Base-by-base conservation (phyloP, 2,329 filamentous ascomycete genomes). In the Ophiognomonia clavigignenti-juglandacearum region DNA sequence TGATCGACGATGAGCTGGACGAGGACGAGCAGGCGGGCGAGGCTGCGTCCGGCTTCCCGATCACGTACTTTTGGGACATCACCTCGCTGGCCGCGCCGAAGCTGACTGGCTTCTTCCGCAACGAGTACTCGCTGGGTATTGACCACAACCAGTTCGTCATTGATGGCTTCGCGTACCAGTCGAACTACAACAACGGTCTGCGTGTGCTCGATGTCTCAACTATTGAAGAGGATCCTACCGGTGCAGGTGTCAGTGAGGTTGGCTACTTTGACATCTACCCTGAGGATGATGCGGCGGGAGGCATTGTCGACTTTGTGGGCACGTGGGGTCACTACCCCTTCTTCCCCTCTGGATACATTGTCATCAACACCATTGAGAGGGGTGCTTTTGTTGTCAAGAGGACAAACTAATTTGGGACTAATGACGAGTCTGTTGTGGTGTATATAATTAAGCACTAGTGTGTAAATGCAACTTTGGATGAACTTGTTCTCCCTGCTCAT, bases 1-100 rank as follows among this genome's bases (percentile, higher is more conserved):
- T 78, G 42, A 55, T 72, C 13, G 74, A 78, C 54, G 74, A 78
- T 53, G 75, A 78, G 57, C 65, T 72, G 20, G 75, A 79, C 55
- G 75, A 79, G 60, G 57, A 62, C 27, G 59, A 70, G n/a, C 54
- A 56, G 16, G 62, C 63, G 10, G 67, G 67, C 7, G 59, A 63
- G 1, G 71, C 65, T 1, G 61, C 62, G 6, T 64, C 72, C 26
- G 65, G 68, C 1, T 70, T 64, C 54, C 68, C 72, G 2, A 68
- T 71, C 29, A 71, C 71, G 1, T 75, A 74, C 58, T 72, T 75
- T 57, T 74, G 70, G 64, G 68, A 74, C 56, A 72, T 75, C 52
- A 57, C 58, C 16, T 59, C 59, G 11, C 65, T 75, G 20, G 64
- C 67, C 24, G 55, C 56, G 0, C 72, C 72, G 3, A 65, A 63